Conservation (phyloP, 768 basidiomycete species). For the Pisolithus microcarpus region DNA sequence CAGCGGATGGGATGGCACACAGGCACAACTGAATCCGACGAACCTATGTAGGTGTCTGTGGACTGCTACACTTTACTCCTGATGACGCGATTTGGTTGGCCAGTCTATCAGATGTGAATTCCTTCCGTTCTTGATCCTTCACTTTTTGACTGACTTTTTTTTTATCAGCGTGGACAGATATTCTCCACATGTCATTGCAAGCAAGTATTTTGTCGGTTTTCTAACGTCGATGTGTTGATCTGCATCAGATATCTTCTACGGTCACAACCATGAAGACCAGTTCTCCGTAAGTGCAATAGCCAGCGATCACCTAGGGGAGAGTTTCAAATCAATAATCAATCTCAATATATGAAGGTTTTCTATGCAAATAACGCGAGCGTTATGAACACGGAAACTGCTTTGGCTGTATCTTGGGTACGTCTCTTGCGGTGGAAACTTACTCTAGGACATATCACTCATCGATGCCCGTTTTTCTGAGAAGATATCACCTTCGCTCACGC, state of each 20-base stretch:
- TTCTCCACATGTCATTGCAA: slow-evolving; percentile 42
- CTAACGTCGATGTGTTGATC: neutral
- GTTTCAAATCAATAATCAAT: neutral
- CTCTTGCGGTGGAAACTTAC: neutral
- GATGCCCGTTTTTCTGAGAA: neutral
- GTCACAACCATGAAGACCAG: slow-evolving; percentile 70
- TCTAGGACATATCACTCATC: neutral
- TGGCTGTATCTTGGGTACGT: slow-evolving; percentile 42
- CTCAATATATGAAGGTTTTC: slow-evolving; percentile 41
- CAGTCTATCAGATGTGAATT: slow-evolving; percentile 42
- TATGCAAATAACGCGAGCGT: slow-evolving; percentile 63
- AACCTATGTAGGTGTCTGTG: slow-evolving; percentile 33
- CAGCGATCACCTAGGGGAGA: too few relatives aligned
- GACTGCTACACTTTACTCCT: neutral
- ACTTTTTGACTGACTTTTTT: neutral
- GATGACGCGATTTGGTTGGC: neutral
- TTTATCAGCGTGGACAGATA: slow-evolving; percentile 35
- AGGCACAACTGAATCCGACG: slow-evolving; percentile 35
- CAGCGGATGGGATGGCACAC: slow-evolving; percentile 39
- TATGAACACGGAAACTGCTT: slow-evolving; percentile 48
- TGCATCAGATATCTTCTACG: slow-evolving; percentile 54
- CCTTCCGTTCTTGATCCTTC: neutral
- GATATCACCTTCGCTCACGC: slow-evolving; percentile 53
- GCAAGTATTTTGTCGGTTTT: slow-evolving; percentile 19
- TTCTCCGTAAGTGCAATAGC: slow-evolving; percentile 36